Base-by-base conservation (phyloP, 2,329 filamentous ascomycete species). In the Alternaria sp. region DNA sequence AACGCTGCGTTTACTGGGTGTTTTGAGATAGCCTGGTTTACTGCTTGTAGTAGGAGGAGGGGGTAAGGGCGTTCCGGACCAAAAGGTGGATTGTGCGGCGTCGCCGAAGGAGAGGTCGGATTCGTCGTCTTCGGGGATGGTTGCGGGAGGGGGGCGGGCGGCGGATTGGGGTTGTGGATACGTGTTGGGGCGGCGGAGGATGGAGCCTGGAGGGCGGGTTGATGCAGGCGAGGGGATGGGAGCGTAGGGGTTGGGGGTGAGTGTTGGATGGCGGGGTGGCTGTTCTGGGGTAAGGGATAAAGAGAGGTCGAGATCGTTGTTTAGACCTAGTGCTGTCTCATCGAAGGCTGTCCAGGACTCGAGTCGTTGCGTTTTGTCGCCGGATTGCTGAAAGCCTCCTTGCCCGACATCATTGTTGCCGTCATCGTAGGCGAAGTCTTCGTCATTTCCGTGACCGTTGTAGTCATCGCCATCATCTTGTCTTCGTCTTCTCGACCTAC, bases 1-100 rank as follows among this genome's bases (percentile, higher is more conserved):
- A 1, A 80, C 72, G 49, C 69, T 74, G 23, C 80, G 76, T 60
- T 82, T 82, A 45, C 80, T 82, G 0, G 84, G 84, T 28, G 84
- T 84, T 43, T 83, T 82, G 59, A 85, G 78, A 57, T 85, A 85
- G 0, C 80, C 81, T 9, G 75, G 69, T 59, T 67, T 73, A 18
- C 55, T 47, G 14, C 53, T 64, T 23, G 61, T 23, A 26, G 67
- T 55, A 8, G 66, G 26, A 23, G 67, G 56, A 11, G 66, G 65
- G 6, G 67, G 71, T 60, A 71, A 68, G 15, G 71, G 75, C 7
- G 72, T 80, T 23, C 66, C 69, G 10, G 75, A 69, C 74, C 67
- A 77, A 50, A 77, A 77, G 3, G 68, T 67, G 7, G 60, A 64
- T 44, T 63, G 49, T 12, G 49, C 51, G 9, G 66, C 70, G 10